These are phyloP conservation scores for Pleurotus sapidus DNA, from an alignment of 768 basidiomycete genomes.

Conservation along the genomic window DNA sequence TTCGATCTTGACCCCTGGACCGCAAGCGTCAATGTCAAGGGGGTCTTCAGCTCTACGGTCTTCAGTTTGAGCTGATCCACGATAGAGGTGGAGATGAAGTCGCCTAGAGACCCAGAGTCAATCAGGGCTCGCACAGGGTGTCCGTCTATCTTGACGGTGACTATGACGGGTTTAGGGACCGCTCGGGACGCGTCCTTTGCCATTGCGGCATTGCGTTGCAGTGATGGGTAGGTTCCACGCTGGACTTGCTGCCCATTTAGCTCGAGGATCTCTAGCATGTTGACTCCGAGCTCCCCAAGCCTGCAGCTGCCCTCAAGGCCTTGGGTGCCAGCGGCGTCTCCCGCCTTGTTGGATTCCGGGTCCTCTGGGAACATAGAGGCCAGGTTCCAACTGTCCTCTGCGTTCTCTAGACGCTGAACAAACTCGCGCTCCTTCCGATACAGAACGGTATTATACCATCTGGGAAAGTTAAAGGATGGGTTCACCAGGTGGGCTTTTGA, in stretches of 20 bases:
- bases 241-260: background rate
- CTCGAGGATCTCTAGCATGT: background rate
- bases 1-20: conserved; percentile 34
- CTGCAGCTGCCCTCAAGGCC: no score
- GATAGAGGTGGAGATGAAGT: conserved; percentile 32
- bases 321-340: no score
- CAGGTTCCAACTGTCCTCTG: background rate
- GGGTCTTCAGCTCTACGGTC: conserved; percentile 21
- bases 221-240: background rate
- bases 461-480: background rate
- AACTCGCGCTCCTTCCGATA: background rate
- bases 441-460: background rate
- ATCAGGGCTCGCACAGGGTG: conserved; percentile 27
- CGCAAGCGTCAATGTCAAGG: conserved; percentile 32
- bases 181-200: conserved; percentile 10
- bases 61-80: conserved; percentile 31
- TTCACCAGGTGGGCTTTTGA: background rate
- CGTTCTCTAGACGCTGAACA: background rate
- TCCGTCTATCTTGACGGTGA: conserved; percentile 26
- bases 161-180: conserved; percentile 26
- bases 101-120: conserved; percentile 35
- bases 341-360: no score
- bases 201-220: conserved; percentile 10
- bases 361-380: background rate
- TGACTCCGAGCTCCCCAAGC: background rate